Conservation (phyloP, 1,284 basidiomycete genomes). For the Fistulinella cinereoalba region DNA sequence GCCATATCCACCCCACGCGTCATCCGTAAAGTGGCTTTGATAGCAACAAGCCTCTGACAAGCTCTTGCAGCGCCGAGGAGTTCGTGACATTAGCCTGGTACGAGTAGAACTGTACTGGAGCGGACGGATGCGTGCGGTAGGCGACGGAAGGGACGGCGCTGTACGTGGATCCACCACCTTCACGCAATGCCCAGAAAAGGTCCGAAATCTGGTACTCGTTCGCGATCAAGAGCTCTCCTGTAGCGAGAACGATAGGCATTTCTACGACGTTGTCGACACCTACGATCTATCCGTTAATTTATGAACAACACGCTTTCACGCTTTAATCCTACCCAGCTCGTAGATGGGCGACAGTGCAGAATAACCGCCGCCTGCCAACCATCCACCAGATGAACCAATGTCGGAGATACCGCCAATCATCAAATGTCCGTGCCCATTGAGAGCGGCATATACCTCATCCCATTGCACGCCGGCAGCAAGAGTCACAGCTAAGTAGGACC, state of each 20-base stretch:
- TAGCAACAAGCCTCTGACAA: slow-evolving; percentile 31
- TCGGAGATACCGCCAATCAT: slow-evolving; percentile 33
- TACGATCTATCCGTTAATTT: too few species aligned
- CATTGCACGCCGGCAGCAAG: slow-evolving; percentile 48
- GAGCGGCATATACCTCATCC: slow-evolving; percentile 42
- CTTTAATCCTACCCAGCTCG: slow-evolving; percentile 40
- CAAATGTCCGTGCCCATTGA: slow-evolving; percentile 31
- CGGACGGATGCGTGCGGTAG: slow-evolving; percentile 31
- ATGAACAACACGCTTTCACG: too few species aligned
- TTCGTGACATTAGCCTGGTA: slow-evolving; percentile 29
- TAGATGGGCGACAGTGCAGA: slow-evolving; percentile 38
- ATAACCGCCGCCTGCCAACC: slow-evolving; percentile 45
- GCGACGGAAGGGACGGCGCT: slow-evolving; percentile 22
- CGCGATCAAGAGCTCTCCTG: slow-evolving; percentile 13
- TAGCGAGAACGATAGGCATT: slow-evolving; percentile 17
- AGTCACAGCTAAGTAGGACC: slow-evolving; percentile 37
- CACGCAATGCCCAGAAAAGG: slow-evolving; percentile 49
- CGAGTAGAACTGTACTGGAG: slow-evolving; percentile 28
- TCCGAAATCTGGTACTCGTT: slow-evolving; percentile 19
- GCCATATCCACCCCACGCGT: slow-evolving; percentile 23
- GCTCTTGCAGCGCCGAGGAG: slow-evolving; percentile 12
- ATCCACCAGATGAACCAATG: slow-evolving; percentile 42
- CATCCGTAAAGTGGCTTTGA: slow-evolving; percentile 31
- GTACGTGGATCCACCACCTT: slow-evolving; percentile 44
- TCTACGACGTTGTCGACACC: slow-evolving; percentile 43